Base-by-base conservation (phyloP, 768 basidiomycete genomes). In the Xanthoconium purpureum region DNA sequence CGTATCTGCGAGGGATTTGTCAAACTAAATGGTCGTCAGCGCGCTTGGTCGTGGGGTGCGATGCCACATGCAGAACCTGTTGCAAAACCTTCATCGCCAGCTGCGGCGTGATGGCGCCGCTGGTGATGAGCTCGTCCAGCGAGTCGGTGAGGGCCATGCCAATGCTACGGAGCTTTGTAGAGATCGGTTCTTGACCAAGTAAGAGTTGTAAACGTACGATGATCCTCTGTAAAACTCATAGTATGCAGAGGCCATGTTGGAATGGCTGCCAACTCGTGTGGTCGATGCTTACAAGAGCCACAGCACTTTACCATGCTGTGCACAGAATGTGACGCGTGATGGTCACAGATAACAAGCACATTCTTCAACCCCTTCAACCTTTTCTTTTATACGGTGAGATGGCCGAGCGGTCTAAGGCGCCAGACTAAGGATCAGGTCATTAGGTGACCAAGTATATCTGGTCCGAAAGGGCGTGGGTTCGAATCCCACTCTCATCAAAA, bases 61-160 rank as follows among this genome's bases (percentile, higher is more conserved):
- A 50, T 54, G 33, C 66, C 69, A 52, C 52, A 50, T 50, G 57
- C n/a, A 54, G 60, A 63, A 97, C 96, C 91, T 98, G 96, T 69
- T 90, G 88, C 56, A 98, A 75, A n/a, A 97, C 93, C 74, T 96
- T 92, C 88, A 98, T 93, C n/a, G 96, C 97, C 63, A 98, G 73
- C 75, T 98, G 96, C 13, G 96, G 96, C 18, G 94, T 96, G 66
- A 99, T 99, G 48, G 91, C 86, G 3, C 96, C 96, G 67, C 89
- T 90, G 45, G 94, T 96, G 66, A 99, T 98, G 62, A 99, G 84
- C 75, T 98, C 96, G 76, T 99, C 97, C 65, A 99, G 84, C 62
- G 96, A 94, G 78, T 99, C 97, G 14, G 95, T 96, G 50, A 99
- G 80, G 50, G 96, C 94, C 83, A 94, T 92, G 50, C 97, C 97